Conservation (phyloP, 768 basidiomycete genomes). For the Pleurotus citrinopileatus region DNA sequence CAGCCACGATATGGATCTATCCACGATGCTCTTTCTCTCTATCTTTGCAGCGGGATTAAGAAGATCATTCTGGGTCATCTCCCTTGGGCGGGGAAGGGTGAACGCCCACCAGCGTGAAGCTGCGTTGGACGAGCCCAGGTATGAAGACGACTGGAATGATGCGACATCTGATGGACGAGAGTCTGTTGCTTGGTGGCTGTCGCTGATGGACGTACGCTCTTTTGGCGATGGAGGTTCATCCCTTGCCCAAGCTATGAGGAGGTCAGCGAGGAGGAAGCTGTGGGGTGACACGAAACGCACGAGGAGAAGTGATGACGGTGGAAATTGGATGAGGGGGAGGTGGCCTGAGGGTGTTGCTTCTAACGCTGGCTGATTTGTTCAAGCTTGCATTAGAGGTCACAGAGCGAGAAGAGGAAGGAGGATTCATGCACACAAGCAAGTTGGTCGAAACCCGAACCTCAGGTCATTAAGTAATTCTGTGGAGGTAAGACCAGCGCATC, state of each 20-base stretch:
- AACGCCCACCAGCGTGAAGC: conserved; percentile 76
- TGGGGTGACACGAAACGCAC: conserved; percentile 37
- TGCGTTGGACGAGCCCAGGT: conserved; percentile 15
- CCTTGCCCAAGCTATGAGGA: conserved; percentile 68
- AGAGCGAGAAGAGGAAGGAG: conserved; percentile 32
- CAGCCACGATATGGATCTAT: conserved; percentile 51
- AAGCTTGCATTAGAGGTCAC: conserved; percentile 33
- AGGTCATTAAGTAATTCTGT: too few species aligned
- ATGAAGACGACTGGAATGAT: conserved; percentile 47
- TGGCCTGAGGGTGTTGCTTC: conserved; percentile 22
- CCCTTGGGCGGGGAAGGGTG: conserved; percentile 48
- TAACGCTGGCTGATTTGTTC: conserved; percentile 28
- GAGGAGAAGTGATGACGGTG: conserved; percentile 66
- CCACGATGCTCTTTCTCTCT: conserved; percentile 33
- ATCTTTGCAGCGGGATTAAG: conserved; percentile 27
- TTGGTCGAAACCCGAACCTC: neutral
- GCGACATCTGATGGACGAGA: conserved; percentile 49
- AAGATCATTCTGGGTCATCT: conserved; percentile 17
- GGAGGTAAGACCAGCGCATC: too few species aligned
- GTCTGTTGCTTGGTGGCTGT: conserved; percentile 29
- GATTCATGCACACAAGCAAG: conserved; percentile 11
- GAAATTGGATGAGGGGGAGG: conserved; percentile 43
- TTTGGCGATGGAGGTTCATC: conserved; percentile 80
- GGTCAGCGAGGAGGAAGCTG: conserved; percentile 2
- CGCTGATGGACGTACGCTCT: conserved; percentile 32